phyloP scores from a whole-genome alignment of 257 asterid species.

The Solanum chaucha region DNA sequence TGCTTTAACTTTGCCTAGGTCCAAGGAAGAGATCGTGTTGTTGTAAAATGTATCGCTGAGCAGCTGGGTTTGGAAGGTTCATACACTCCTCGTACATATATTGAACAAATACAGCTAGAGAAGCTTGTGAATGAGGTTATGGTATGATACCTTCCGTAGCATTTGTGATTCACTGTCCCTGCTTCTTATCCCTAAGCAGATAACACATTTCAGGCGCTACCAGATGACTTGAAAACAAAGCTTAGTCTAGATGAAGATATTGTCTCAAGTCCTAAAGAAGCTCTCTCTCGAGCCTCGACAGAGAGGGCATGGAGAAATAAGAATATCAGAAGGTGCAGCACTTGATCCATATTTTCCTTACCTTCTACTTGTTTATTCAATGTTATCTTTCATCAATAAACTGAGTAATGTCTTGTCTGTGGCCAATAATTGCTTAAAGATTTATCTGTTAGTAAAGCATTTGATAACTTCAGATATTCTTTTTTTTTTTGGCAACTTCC shows the following conservation, averaged over 20 bases:
- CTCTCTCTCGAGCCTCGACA: constrained; percentile 60
- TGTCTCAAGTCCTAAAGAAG: constrained; percentile 79
- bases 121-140: constrained; percentile 86
- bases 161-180: not conserved
- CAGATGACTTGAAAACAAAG: constrained; percentile 87
- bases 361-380: not conserved
- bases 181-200: constrained; percentile 13
- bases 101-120: constrained; percentile 96
- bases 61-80: constrained; percentile 88
- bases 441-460: not conserved
- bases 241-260: constrained; percentile 84
- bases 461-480: not conserved
- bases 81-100: constrained; percentile 81
- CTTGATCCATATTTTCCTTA: not conserved
- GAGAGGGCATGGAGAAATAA: constrained; percentile 46
- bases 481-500: not conserved
- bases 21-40: constrained; percentile 83
- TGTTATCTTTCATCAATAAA: not conserved
- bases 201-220: constrained; percentile 56
- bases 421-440: not conserved
- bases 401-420: not conserved
- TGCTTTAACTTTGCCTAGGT: constrained; percentile 33
- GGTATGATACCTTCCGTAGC: constrained; percentile 38
- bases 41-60: constrained; percentile 57
- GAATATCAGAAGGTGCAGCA: constrained; percentile 44